Conservation (phyloP, 78 protist species). For the Neovahlkampfia damariscottae region DNA sequence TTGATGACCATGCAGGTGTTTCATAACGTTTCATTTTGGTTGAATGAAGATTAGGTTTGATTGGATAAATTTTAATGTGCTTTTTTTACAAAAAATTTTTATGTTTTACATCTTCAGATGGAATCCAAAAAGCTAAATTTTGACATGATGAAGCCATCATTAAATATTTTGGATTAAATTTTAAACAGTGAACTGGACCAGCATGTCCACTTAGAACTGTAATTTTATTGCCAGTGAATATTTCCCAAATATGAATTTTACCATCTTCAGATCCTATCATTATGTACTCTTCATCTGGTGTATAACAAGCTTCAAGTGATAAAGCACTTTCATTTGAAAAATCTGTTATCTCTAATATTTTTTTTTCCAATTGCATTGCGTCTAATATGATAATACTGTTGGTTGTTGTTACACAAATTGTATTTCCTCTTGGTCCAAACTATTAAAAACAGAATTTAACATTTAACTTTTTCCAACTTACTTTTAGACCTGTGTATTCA, state of each 20-base stretch:
- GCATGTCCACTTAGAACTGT: constrained; percentile 46
- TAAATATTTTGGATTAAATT: constrained; percentile 55
- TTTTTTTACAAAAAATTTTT: too few relatives aligned
- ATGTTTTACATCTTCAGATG: too few relatives aligned
- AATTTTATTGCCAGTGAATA: constrained; percentile 30
- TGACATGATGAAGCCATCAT: constrained; percentile 47
- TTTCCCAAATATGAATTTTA: constrained; percentile 49
- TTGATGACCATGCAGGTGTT: too few relatives aligned
- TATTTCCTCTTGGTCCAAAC: neutral
- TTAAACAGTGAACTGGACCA: constrained; percentile 46
- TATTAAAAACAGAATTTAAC: too few relatives aligned
- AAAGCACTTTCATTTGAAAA: constrained; percentile 29
- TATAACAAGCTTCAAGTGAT: constrained; percentile 42
- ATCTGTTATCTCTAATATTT: neutral
- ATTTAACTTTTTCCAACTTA: too few relatives aligned
- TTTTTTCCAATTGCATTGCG: neutral
- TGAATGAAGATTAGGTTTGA: too few relatives aligned
- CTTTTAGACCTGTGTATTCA: neutral
- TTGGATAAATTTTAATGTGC: too few relatives aligned
- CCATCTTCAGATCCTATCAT: constrained; percentile 54
- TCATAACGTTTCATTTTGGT: too few relatives aligned
- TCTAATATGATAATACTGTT: neutral
- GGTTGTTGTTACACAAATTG: neutral
- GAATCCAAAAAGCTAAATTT: constrained; percentile 54
- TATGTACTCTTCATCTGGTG: constrained; percentile 60